These are phyloP conservation scores for Quercus phellos DNA, from an alignment of 331 rosid species.

Conservation along the genomic window DNA sequence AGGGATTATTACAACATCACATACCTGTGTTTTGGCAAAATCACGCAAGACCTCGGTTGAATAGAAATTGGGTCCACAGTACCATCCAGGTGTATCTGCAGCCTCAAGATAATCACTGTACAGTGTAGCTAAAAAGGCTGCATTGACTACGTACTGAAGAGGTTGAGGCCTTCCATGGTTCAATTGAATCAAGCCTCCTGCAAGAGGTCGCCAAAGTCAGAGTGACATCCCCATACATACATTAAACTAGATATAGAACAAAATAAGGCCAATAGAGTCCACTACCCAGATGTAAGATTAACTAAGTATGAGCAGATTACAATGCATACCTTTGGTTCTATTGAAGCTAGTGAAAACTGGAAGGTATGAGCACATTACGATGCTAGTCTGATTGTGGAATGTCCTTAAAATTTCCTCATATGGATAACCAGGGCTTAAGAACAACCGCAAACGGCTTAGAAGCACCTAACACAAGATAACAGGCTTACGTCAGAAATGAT, in stretches of 20 bases:
- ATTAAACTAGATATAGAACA: slow-evolving; percentile 17
- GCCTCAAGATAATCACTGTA: slow-evolving; percentile 97
- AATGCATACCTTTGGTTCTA: slow-evolving; percentile 76
- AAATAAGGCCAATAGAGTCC: neutral
- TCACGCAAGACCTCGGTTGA: slow-evolving; percentile 75
- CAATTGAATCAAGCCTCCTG: slow-evolving; percentile 91
- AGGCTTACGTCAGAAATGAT: neutral
- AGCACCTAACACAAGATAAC: slow-evolving; percentile 59
- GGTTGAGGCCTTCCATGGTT: slow-evolving; percentile 98
- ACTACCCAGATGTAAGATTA: neutral
- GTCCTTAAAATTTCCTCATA: slow-evolving; percentile 90
- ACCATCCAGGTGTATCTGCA: slow-evolving; percentile 99
- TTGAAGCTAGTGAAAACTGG: slow-evolving; percentile 84
- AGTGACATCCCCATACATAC: neutral
- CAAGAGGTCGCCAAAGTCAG: slow-evolving; percentile 17
- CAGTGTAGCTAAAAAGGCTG: slow-evolving; percentile 92
- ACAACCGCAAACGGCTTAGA: slow-evolving; percentile 88
- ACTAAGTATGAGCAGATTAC: slow-evolving; percentile 2
- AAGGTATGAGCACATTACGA: slow-evolving; percentile 89
- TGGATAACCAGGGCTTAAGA: slow-evolving; percentile 99
- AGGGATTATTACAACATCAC: slow-evolving; percentile 10
- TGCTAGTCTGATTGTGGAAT: slow-evolving; percentile 91
- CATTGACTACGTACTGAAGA: slow-evolving; percentile 90
- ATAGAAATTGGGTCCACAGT: slow-evolving; percentile 96
- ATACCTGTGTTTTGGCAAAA: slow-evolving; percentile 83